Evolutionary conservation across 352 stramenopile species (phyloP), one percentile per base, ranked within the genome.

Genomic region (Globisporangium recalcitrans): DNA sequence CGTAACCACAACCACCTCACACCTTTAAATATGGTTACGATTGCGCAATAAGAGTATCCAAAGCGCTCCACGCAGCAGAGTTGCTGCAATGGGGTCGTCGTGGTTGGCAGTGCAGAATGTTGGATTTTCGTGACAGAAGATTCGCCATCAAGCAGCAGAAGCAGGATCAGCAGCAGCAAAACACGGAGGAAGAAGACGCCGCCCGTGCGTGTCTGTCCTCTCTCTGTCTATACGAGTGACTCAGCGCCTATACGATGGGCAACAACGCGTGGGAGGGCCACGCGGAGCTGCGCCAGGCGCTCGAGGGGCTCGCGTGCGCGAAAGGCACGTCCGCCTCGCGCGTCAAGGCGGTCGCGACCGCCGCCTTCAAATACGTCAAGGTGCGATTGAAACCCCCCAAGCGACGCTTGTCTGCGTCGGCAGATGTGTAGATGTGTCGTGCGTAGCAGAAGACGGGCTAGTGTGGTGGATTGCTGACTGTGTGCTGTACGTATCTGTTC

Each of bases 271-370:
- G 85, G 85, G 83, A 91, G 53, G 85, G 85, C 62, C 71, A 78
- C 58, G 78, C 78, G 19, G 73, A 85, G 62, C 74, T 95, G 24
- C 78, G 82, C 64, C 58, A 86, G 48, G 85, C 84, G 61, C 73
- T 94, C 44, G 69, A 87, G 58, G 82, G 73, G 0, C 65, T 95
- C 16, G 80, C 83, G 53, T 80, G 69, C 8, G 78, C 85, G 38
- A 95, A 95, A 63, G 85, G 85, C 56, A 82, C 84, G n/a, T 95
- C 85, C 1, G 82, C 85, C 29, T 93, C 75, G 52, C 80, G 82
- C 54, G 80, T 95, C 55, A 83, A 85, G 56, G 72, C 74, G 1
- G 83, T 93, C 22, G 82, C 82, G 27, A 88, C 68, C 64, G 64
- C 85, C 48, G 84, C 84, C 54, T 74, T 84, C 34, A 78, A 90